Conservation (phyloP, 116 monocot species). For the Trichopus zeylanicus region DNA sequence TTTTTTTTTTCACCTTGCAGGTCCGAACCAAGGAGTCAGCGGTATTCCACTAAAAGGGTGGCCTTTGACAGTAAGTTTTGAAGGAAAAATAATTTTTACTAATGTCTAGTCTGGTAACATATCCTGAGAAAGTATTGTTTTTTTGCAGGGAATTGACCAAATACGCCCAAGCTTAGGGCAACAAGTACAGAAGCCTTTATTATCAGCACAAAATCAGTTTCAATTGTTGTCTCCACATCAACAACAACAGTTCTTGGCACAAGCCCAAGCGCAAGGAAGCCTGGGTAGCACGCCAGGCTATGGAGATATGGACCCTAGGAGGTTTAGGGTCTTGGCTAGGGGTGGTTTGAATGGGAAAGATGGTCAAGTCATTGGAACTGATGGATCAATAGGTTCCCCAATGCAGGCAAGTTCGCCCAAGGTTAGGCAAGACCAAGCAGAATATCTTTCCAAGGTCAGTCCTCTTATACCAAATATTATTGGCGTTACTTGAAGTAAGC, state of each 20-base stretch:
- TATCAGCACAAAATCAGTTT: constrained; percentile 75
- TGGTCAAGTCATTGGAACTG: constrained; percentile 60
- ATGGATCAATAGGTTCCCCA: constrained; percentile 67
- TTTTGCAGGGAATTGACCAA: constrained; percentile 70
- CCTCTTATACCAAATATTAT: constrained; percentile 1
- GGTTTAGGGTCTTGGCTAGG: constrained; percentile 54
- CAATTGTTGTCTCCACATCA: constrained; percentile 83
- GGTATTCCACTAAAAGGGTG: constrained; percentile 91
- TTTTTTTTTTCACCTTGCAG: constrained; percentile 34
- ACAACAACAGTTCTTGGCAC: constrained; percentile 79
- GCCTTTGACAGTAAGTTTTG: constrained; percentile 77
- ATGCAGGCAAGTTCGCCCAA: constrained; percentile 73
- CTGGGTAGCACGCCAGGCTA: constrained; percentile 47
- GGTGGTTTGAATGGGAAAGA: constrained; percentile 55
- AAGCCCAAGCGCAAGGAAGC: constrained; percentile 76
- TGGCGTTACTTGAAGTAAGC: too few species aligned
- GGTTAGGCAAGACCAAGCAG: constrained; percentile 60
- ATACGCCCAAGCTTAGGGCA: constrained; percentile 58
- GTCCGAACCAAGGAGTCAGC: constrained; percentile 79
- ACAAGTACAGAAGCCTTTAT: constrained; percentile 78
- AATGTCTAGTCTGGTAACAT: not conserved
- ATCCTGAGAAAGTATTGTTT: not conserved
- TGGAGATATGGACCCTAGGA: constrained; percentile 81
- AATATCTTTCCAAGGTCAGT: constrained; percentile 75
- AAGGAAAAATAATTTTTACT: too few species aligned